A percentile compares a stretch with the other conserved stretches of the same genome.
phyloP scores from a whole-genome alignment of 192 early-diverging fungal genomes.

The Coemansia nantahalensis region DNA sequence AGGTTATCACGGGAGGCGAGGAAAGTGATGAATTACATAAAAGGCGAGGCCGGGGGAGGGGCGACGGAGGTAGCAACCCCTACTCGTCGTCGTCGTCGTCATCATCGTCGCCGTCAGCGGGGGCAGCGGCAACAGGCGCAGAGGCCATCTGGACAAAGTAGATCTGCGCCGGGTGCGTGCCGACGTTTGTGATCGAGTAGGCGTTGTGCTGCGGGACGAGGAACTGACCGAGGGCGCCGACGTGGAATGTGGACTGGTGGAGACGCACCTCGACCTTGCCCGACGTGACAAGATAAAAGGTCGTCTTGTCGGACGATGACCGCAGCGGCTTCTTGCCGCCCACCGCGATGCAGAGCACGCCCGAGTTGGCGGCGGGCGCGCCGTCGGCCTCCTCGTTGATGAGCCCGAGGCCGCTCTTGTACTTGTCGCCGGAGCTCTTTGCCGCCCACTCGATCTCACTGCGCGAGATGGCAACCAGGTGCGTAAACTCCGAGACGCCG shows the following conservation, averaged over 20 bases:
- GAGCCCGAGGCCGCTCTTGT: slow-evolving; percentile 27
- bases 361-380: slow-evolving; percentile 30
- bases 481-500: slow-evolving; percentile 9
- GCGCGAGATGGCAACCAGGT: slow-evolving; percentile 27
- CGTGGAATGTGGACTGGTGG: slow-evolving; percentile 22
- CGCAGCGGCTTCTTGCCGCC: slow-evolving; percentile 32
- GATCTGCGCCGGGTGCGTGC: slow-evolving; percentile 47
- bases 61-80: no score
- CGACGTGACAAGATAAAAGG: slow-evolving; percentile 39
- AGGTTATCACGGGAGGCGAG: no score
- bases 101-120: no score
- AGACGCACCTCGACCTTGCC: slow-evolving; percentile 38
- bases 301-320: slow-evolving; percentile 8
- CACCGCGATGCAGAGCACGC: slow-evolving; percentile 24
- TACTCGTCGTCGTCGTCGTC: no score
- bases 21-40: no score
- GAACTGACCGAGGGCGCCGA: slow-evolving; percentile 43
- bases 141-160: slow-evolving; percentile 27
- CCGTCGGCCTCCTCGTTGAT: slow-evolving; percentile 16
- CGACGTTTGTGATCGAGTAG: slow-evolving; percentile 39
- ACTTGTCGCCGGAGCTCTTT: slow-evolving; percentile 17
- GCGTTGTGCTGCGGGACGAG: slow-evolving; percentile 30
- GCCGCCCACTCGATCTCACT: slow-evolving; percentile 33
- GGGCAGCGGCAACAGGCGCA: slow-evolving; percentile 5
- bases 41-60: no score